Evolutionary conservation across 768 basidiomycete species (phyloP).

Genomic region (Leccinum broughii): DNA sequence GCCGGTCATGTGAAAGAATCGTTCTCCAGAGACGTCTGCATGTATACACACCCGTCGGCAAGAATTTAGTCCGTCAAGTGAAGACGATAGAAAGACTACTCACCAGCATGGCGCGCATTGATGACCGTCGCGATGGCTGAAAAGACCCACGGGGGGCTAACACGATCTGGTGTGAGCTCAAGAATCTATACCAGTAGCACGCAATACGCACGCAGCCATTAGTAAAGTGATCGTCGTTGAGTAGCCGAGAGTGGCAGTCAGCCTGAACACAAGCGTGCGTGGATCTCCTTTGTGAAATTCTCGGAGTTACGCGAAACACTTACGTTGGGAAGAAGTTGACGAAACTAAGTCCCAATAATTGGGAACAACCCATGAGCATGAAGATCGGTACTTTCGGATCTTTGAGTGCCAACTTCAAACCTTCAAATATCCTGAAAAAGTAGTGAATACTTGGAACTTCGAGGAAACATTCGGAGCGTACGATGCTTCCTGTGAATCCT

Average conservation of each 20-base stretch:
- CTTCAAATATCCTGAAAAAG: slow-evolving; percentile 43
- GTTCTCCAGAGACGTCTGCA: slow-evolving; percentile 59
- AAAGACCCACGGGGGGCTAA: slow-evolving; percentile 65
- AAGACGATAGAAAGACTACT: neutral
- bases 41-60: neutral
- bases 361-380: slow-evolving; percentile 49
- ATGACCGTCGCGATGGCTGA: slow-evolving; percentile 48
- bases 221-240: slow-evolving; percentile 58
- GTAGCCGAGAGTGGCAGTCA: slow-evolving; percentile 63
- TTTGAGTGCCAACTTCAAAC: slow-evolving; percentile 55
- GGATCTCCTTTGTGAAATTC: neutral
- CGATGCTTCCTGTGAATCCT: slow-evolving; percentile 35
- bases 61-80: neutral
- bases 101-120: slow-evolving; percentile 58
- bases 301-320: slow-evolving; percentile 9
- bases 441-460: neutral
- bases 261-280: slow-evolving; percentile 29
- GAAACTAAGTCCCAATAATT: slow-evolving; percentile 57
- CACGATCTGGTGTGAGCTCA: neutral
- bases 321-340: slow-evolving; percentile 61
- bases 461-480: neutral
- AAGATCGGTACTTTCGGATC: slow-evolving; percentile 58
- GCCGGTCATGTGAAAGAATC: slow-evolving; percentile 58
- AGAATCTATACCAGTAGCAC: neutral
- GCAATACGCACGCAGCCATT: slow-evolving; percentile 51